Conservation (phyloP, 768 basidiomycete species). For the Crucibulum laeve region DNA sequence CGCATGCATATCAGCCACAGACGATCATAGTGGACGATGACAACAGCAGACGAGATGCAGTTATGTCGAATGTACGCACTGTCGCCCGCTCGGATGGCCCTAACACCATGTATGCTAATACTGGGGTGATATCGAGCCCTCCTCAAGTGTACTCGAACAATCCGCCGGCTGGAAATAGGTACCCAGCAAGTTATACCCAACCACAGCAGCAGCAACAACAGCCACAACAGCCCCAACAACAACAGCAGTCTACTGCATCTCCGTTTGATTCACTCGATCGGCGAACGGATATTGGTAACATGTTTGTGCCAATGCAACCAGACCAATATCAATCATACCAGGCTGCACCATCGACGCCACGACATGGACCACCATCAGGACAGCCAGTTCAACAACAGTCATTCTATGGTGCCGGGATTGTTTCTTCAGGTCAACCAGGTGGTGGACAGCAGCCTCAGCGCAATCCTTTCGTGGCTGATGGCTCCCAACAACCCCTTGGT, state of each 20-base stretch:
- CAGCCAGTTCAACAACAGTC: constrained; percentile 50
- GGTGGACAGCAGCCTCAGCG: constrained; percentile 29
- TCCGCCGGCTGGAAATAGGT: constrained; percentile 54
- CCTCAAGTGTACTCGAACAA: constrained; percentile 65
- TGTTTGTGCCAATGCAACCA: constrained; percentile 83
- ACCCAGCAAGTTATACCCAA: constrained; percentile 51
- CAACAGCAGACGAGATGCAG: constrained; percentile 57
- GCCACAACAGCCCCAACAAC: constrained; percentile 30
- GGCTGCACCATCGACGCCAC: constrained; percentile 27
- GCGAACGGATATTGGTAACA: constrained; percentile 58
- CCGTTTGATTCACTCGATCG: constrained; percentile 61
- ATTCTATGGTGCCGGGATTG: constrained; percentile 66
- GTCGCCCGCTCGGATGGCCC: constrained; percentile 50
- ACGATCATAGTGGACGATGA: constrained; percentile 67
- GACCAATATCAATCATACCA: constrained; percentile 67
- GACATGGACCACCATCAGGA: constrained; percentile 45
- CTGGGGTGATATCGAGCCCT: constrained; percentile 65
- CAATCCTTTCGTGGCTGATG: constrained; percentile 37
- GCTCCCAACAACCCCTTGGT: constrained; percentile 31
- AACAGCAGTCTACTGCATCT: constrained; percentile 28
- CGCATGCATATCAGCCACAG: constrained; percentile 64
- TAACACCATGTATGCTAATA: constrained; percentile 35
- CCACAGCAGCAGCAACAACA: constrained; percentile 35
- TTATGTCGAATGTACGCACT: constrained; percentile 74
- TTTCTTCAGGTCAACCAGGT: constrained; percentile 37